These are phyloP conservation scores for Candida incommunis DNA, from an alignment of 805 yeast genomes.

Conservation along the genomic window DNA sequence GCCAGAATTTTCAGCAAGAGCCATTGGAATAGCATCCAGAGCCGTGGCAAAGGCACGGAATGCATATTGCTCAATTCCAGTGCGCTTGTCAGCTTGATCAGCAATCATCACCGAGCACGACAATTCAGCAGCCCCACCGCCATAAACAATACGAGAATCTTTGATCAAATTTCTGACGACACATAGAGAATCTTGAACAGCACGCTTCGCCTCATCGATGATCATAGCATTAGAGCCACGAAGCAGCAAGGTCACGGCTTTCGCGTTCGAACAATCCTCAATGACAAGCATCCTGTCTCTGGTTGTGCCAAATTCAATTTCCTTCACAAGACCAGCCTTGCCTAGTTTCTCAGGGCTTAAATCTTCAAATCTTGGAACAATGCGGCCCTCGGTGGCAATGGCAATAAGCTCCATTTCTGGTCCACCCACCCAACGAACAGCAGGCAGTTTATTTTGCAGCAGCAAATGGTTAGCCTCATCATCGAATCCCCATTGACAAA, in stretches of 20 bases:
- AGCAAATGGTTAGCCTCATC: slow-evolving; percentile 95
- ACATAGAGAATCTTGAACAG: slow-evolving; percentile 90
- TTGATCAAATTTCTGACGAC: slow-evolving; percentile 91
- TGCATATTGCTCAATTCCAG: slow-evolving; percentile 95
- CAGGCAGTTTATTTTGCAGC: slow-evolving; percentile 78
- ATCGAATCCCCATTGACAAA: slow-evolving; percentile 99
- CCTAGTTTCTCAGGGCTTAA: slow-evolving; percentile 73
- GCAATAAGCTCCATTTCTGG: slow-evolving; percentile 92
- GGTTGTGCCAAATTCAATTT: slow-evolving; percentile 91
- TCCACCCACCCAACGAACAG: slow-evolving; percentile 99
- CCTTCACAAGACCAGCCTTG: slow-evolving; percentile 69
- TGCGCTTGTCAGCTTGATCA: slow-evolving; percentile 82
- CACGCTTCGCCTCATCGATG: slow-evolving; percentile 92
- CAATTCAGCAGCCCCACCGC: slow-evolving; percentile 98
- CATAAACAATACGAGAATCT: slow-evolving; percentile 92
- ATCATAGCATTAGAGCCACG: slow-evolving; percentile 98
- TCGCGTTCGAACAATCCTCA: slow-evolving; percentile 75
- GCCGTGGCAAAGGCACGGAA: slow-evolving; percentile 91
- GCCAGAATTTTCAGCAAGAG: slow-evolving; percentile 95
- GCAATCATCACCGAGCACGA: slow-evolving; percentile 84
- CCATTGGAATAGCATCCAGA: slow-evolving; percentile 82
- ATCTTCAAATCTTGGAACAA: slow-evolving; percentile 95
- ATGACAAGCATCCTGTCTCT: slow-evolving; percentile 91
- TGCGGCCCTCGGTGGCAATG: slow-evolving; percentile 93
- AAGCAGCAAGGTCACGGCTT: slow-evolving; percentile 83